Percentiles rank a stretch among this genome's conserved stretches.
Conservation (phyloP, 139 green algal species). For the Chlamydomonas schloesseri region DNA sequence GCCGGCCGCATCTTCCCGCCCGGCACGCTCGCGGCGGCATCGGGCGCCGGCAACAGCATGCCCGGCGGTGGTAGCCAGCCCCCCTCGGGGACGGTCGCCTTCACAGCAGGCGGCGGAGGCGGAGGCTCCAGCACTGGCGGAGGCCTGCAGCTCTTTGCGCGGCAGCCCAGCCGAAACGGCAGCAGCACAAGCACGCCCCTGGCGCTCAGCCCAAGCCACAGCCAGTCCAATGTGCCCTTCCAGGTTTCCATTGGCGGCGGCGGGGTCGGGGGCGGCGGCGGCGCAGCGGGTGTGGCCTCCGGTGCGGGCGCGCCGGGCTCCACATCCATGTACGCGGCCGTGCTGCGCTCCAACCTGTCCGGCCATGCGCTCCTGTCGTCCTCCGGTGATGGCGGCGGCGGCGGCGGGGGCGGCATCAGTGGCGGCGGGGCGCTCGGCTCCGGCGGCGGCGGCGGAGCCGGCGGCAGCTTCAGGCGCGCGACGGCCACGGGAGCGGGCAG, state of each 20-base stretch:
- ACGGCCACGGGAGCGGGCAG: too few species aligned
- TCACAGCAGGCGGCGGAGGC: too few species aligned
- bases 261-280: not conserved
- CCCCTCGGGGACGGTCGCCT: too few species aligned
- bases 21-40: not conserved
- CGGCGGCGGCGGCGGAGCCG: not conserved
- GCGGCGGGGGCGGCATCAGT: not conserved
- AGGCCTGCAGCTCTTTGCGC: too few species aligned
- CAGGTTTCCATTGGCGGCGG: not conserved
- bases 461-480: not conserved
- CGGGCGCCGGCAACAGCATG: too few species aligned
- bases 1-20: not conserved
- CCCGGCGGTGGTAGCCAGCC: too few species aligned
- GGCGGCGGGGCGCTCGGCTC: too few species aligned
- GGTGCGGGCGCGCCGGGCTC: not conserved
- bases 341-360: constrained; percentile 21
- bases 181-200: too few species aligned
- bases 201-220: not conserved
- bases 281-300: not conserved
- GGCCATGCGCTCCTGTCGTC: not conserved
- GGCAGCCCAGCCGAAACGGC: too few species aligned
- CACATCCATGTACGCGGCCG: constrained; percentile 30
- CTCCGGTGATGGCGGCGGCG: too few species aligned
- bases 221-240: not conserved
- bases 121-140: not conserved